Evolutionary conservation across 371 early-diverging fungal genomes (phyloP), one percentile per base, ranked within the genome.

Genomic region (Mortierella sp.): DNA sequence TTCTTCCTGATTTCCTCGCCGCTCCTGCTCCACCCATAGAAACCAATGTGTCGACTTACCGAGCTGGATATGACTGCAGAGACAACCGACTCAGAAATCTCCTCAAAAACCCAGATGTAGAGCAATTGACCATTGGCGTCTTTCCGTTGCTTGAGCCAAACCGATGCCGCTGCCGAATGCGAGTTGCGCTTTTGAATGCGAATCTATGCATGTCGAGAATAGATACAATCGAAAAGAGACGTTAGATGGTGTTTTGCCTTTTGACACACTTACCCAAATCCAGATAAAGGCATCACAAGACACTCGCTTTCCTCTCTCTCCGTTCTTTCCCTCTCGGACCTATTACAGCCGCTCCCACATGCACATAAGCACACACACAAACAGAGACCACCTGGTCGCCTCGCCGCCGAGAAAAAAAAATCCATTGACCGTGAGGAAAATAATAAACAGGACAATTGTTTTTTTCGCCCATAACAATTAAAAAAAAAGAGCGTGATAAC

Each of bases 41-140:
- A 64, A n/a, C 24, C 14, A 6, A 5, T 34, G 5, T 55, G 24
- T 57, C 13, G 46, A 76, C 77, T 26, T 81, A 90, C 90, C 71
- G 82, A 77, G 9, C 84, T 77, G 2, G 89, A 80, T 37, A 90
- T 81, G 21, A 83, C 85, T 26, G 84, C 82, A 19, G 88, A 85
- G 19, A 91, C 90, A 11, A 90, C 87, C 4, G 88, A 90, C 80
- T 93, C 93, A 69, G 91, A 89, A 40, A 93, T 93, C 77, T 92
- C 93, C 86, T 94, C 93, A 85, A 94, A 92, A 26, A 94, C 93
- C 94, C 94, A 94, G 24, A 94, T 94, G 69, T 90, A 91, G 16
- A 94, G 88, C n/a, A 89, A 82, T 24, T 87, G 80, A 6, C 92
- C 93, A 24, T 85, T 55, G 71, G 90, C 89, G 54, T 91, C 91